Evolutionary conservation across 2,329 filamentous ascomycete species (phyloP).

Genomic region (Dothideomycetes sp.): DNA sequence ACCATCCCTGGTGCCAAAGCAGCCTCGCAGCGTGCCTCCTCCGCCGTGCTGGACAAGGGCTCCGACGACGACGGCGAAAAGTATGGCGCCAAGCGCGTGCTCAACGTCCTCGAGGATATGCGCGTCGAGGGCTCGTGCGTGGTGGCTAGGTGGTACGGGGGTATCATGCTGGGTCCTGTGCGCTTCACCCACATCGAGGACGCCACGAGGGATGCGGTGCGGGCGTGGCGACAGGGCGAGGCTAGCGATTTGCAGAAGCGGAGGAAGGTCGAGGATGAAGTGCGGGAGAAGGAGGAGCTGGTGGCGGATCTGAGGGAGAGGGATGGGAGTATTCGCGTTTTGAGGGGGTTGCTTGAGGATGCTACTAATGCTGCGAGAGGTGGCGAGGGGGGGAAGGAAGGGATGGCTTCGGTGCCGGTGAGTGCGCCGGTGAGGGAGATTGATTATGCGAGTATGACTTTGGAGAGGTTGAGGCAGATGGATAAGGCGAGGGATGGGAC

Average conservation of each 20-base stretch:
- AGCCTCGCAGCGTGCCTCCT: not conserved
- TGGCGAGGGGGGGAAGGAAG: slow-evolving; percentile 3
- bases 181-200: slow-evolving; percentile 43
- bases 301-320: slow-evolving; percentile 32
- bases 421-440: slow-evolving; percentile 14
- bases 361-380: slow-evolving; percentile 27
- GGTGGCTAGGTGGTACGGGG: slow-evolving; percentile 46
- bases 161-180: slow-evolving; percentile 40
- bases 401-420: slow-evolving; percentile 10
- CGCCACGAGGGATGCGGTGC: slow-evolving; percentile 36
- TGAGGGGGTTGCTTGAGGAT: slow-evolving; percentile 34
- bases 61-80: slow-evolving; percentile 45
- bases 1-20: too few relatives aligned
- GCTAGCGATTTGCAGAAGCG: slow-evolving; percentile 21
- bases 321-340: slow-evolving; percentile 36
- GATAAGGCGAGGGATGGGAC: slow-evolving; percentile 43
- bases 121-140: slow-evolving; percentile 35
- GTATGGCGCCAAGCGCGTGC: slow-evolving; percentile 37
- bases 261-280: slow-evolving; percentile 25
- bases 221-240: slow-evolving; percentile 27
- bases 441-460: slow-evolving; percentile 31
- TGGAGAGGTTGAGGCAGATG: slow-evolving; percentile 29
- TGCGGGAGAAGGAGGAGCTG: slow-evolving; percentile 20
- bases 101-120: slow-evolving; percentile 34
- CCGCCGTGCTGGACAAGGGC: slow-evolving; percentile 18